Conservation (phyloP, 495 filamentous ascomycete genomes). For the Filosporella fistucella region DNA sequence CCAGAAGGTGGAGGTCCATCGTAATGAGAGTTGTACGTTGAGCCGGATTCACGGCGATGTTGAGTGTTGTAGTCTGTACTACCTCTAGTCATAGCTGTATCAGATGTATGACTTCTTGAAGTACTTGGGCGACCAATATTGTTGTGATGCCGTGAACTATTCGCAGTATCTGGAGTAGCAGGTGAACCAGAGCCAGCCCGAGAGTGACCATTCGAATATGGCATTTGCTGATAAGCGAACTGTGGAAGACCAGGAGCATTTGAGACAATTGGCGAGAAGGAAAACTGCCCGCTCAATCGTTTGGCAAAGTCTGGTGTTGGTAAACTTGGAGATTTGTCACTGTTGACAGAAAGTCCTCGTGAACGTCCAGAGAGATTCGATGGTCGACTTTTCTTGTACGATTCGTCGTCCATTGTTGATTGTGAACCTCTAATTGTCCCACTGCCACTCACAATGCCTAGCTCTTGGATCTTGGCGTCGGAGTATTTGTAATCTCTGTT, state of each 20-base stretch:
- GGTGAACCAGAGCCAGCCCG: conserved; percentile 35
- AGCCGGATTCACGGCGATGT: conserved; percentile 31
- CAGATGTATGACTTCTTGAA: conserved; percentile 43
- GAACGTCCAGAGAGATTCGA: conserved; percentile 18
- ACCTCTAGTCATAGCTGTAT: conserved; percentile 12
- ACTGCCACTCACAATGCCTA: conserved; percentile 17
- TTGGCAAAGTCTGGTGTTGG: conserved; percentile 53
- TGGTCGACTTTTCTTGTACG: conserved; percentile 12
- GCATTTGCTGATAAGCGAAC: conserved; percentile 42
- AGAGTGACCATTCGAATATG: conserved; percentile 35
- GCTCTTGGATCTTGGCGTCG: conserved; percentile 41
- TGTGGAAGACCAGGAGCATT: conserved; percentile 42
- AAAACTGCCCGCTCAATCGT: conserved; percentile 49
- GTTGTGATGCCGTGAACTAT: conserved; percentile 27
- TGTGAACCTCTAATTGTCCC: conserved; percentile 1
- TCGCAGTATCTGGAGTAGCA: conserved; percentile 35
- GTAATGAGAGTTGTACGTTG: conserved; percentile 19
- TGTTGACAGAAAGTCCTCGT: conserved; percentile 56
- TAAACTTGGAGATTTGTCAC: conserved; percentile 58
- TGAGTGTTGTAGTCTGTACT: conserved; percentile 44
- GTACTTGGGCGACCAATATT: conserved; percentile 40
- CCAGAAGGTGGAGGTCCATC: conserved; percentile 19
- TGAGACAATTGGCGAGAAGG: conserved; percentile 42
- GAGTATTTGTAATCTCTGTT: conserved; percentile 63
- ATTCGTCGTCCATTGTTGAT: conserved; percentile 16